Evolutionary conservation across 495 filamentous ascomycete species (phyloP), one percentile per base, ranked within the genome.

Genomic region (Lophium mytilinum): DNA sequence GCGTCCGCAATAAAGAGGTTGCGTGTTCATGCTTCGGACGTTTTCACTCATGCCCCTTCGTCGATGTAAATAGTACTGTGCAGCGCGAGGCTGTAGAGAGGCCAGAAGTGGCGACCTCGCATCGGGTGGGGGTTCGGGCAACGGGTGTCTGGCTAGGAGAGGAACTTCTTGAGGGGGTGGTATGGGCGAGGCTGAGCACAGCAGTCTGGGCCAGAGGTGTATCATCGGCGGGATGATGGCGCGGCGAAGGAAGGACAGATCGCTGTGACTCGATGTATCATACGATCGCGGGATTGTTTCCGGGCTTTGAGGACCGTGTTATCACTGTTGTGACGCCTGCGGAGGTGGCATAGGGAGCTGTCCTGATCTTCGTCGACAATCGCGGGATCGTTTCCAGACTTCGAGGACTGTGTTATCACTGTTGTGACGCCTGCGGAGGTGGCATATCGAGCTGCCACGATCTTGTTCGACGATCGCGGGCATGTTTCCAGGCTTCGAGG

Each of bases 401-500:
- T n/a, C n/a, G n/a, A n/a, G n/a, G n/a, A n/a, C n/a, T n/a, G n/a
- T n/a, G n/a, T n/a, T n/a, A n/a, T n/a, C n/a, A n/a, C n/a, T n/a
- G n/a, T n/a, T n/a, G n/a, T n/a, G n/a, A n/a, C n/a, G n/a, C n/a
- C n/a, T n/a, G n/a, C n/a, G n/a, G n/a, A n/a, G n/a, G n/a, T n/a
- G n/a, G 91, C 93, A 19, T 97, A 84, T 47, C 89, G 84, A 37
- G 93, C 93, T 36, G 93, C 93, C 15, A 95, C 88, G 61, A 98
- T 95, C 71, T 98, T 98, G 48, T 94, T 98, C 50, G 86, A 83
- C 93, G n/a, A n/a, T n/a, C n/a, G n/a, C n/a, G n/a, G n/a, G n/a
- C n/a, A n/a, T n/a, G n/a, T n/a, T n/a, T n/a, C n/a, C n/a, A n/a
- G n/a, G n/a, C n/a, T n/a, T n/a, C n/a, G n/a, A n/a, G n/a, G n/a